phyloP scores from a whole-genome alignment of 345 rosid genomes.

The Excoecaria agallocha region DNA sequence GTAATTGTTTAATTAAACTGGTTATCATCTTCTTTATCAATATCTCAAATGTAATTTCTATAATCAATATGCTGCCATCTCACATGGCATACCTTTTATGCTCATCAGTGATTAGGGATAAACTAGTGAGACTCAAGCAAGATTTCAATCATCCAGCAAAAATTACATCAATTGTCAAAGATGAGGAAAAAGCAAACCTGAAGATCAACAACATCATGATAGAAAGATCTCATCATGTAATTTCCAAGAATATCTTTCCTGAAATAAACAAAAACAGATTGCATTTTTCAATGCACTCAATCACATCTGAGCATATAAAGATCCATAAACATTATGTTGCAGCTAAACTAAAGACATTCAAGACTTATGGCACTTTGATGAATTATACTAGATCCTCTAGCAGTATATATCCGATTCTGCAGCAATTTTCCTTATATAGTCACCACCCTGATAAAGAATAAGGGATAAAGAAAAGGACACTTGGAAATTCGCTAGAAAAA shows the following conservation, averaged over 20 bases:
- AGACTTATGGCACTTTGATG: background rate
- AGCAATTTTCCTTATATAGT: background rate
- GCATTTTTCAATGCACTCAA: slow-evolving; percentile 6
- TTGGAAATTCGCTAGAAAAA: background rate
- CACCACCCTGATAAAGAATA: background rate
- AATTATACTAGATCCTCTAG: background rate
- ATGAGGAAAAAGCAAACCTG: slow-evolving; percentile 46
- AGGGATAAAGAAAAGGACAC: background rate
- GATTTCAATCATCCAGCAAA: slow-evolving; percentile 5
- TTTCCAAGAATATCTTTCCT: slow-evolving; percentile 69
- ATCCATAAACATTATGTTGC: background rate
- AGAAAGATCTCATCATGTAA: slow-evolving; percentile 62
- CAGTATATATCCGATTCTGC: background rate
- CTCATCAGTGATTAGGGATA: background rate
- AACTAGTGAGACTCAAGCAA: background rate
- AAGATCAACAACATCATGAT: slow-evolving; percentile 55
- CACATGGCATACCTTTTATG: background rate
- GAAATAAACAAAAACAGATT: slow-evolving; percentile 32
- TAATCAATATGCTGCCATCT: background rate
- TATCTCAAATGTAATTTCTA: background rate
- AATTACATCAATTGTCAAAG: background rate
- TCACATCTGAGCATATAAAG: background rate
- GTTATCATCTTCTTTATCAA: too few species aligned
- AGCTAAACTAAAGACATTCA: slow-evolving; percentile 5
- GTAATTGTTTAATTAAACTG: too few species aligned